Percentiles rank a stretch among this genome's conserved stretches.
Evolutionary conservation across 495 filamentous ascomycete genomes (phyloP).

Genomic region (Thozetella sp.): DNA sequence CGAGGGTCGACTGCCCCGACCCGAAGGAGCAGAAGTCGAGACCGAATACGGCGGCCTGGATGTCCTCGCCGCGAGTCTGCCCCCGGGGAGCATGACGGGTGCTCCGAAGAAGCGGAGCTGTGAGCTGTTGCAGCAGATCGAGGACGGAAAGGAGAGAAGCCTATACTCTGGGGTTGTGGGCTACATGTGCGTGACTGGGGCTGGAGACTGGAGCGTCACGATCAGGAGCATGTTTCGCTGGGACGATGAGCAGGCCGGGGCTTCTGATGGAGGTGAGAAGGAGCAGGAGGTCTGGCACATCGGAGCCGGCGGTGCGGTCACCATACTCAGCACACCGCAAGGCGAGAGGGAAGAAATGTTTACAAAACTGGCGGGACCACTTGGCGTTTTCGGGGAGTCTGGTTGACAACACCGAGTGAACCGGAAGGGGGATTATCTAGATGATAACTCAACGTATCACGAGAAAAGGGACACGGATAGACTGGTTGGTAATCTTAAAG

Average conservation of each 20-base stretch:
- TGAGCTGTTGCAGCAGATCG: constrained; percentile 73
- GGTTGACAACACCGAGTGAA: not conserved
- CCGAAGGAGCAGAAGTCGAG: constrained; percentile 8
- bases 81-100: constrained; percentile 93
- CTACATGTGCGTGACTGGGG: constrained; percentile 83
- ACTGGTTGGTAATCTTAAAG: not conserved
- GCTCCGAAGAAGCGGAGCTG: constrained; percentile 91
- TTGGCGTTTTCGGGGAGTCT: constrained; percentile 52
- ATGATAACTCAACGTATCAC: constrained; percentile 22
- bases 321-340: constrained; percentile 71
- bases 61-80: constrained; percentile 75
- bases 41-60: constrained; percentile 62
- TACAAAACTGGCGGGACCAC: constrained; percentile 72
- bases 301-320: constrained; percentile 89
- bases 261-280: constrained; percentile 15
- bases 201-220: constrained; percentile 84
- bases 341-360: constrained; percentile 93
- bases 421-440: not conserved
- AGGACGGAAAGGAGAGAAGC: constrained; percentile 65
- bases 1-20: constrained; percentile 60
- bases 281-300: constrained; percentile 69
- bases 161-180: constrained; percentile 90
- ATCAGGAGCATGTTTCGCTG: constrained; percentile 79
- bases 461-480: not conserved
- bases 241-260: constrained; percentile 48